phyloP scores from a whole-genome alignment of 371 early-diverging fungal genomes.

The Syncephalis plumigaleata region DNA sequence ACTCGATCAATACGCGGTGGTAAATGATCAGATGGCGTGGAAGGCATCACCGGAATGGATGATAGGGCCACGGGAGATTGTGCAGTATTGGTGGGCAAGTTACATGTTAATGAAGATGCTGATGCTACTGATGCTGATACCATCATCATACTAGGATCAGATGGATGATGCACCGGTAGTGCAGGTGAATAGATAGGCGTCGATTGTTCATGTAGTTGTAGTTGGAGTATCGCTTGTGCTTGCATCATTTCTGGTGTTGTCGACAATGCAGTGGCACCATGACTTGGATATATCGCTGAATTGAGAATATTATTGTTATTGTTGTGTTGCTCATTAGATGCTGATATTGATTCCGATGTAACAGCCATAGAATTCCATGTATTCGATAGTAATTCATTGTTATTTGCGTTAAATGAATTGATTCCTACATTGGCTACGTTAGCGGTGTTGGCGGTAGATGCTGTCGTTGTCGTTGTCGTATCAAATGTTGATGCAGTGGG shows the following conservation, averaged over 20 bases:
- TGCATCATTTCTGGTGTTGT: too few species aligned
- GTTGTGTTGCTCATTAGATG: too few species aligned
- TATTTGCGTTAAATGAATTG: too few species aligned
- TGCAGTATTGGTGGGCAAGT: conserved; percentile 4
- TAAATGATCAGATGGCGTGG: conserved; percentile 5
- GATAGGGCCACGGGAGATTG: conserved; percentile 11
- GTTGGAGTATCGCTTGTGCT: neutral
- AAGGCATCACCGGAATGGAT: conserved; percentile 9
- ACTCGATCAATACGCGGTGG: conserved; percentile 29
- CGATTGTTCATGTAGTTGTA: conserved; percentile 5
- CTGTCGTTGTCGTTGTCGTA: too few species aligned
- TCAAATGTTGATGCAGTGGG: conserved; percentile 3
- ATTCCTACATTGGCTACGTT: too few species aligned
- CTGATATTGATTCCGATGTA: neutral
- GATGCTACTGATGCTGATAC: neutral
- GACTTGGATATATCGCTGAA: neutral
- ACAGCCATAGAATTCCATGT: too few species aligned
- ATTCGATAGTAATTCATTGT: neutral
- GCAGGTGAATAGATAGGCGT: neutral
- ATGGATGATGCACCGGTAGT: too few species aligned
- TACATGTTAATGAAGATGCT: too few species aligned
- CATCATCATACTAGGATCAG: too few species aligned
- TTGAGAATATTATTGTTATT: too few species aligned
- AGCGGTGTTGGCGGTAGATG: too few species aligned
- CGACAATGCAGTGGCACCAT: too few species aligned